Evolutionary conservation across 345 rosid species (phyloP).

Genomic region (Euphorbia tirucalli): DNA sequence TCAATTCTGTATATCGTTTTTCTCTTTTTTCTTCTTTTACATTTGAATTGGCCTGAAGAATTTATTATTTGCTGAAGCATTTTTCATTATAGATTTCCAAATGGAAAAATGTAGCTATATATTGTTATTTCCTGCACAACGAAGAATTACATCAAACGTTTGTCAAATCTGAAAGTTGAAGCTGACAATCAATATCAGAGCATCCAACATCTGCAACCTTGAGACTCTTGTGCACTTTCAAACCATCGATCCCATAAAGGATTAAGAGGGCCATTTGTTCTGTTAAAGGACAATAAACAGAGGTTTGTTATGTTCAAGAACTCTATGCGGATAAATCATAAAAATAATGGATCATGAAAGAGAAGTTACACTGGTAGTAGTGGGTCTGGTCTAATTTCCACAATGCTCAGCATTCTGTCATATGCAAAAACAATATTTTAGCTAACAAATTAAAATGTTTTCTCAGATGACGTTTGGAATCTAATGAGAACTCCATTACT

Average conservation of each 20-base stretch:
- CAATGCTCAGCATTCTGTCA: constrained; percentile 54
- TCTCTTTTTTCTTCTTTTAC: constrained; percentile 19
- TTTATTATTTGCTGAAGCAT: constrained; percentile 19
- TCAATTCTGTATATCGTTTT: constrained; percentile 24
- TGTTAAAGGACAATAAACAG: constrained; percentile 28
- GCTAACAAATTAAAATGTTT: constrained; percentile 4
- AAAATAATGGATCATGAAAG: neutral
- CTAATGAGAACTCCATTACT: neutral
- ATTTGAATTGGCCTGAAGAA: constrained; percentile 13
- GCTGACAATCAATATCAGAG: constrained; percentile 37
- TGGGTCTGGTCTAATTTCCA: constrained; percentile 65
- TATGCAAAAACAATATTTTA: constrained; percentile 9
- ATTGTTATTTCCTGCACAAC: constrained; percentile 20
- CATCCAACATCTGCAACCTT: constrained; percentile 72
- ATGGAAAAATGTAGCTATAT: constrained; percentile 21
- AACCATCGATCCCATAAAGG: constrained; percentile 93
- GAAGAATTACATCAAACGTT: constrained; percentile 18
- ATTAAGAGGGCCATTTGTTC: constrained; percentile 67
- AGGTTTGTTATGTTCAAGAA: neutral
- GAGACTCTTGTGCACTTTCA: constrained; percentile 58
- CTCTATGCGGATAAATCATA: neutral
- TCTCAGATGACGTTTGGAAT: neutral
- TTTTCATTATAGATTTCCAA: constrained; percentile 13
- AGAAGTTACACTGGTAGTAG: constrained; percentile 61
- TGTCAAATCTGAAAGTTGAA: constrained; percentile 1